Conservation (phyloP, 495 filamentous ascomycete species). For the Daldinia grandis region DNA sequence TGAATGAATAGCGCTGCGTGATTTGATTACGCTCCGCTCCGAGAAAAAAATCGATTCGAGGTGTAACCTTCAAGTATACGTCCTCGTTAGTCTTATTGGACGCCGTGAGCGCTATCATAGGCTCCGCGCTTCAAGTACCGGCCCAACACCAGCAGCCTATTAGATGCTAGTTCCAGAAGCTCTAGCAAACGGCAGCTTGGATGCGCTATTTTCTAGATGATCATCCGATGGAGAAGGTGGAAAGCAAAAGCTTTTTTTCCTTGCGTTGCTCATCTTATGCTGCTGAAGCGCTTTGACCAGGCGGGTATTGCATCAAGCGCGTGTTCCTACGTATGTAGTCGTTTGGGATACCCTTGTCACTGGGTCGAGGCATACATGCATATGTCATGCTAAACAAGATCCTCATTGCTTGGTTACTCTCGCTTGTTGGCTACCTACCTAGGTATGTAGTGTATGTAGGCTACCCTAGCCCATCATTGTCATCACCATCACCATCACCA, state of each 20-base stretch:
- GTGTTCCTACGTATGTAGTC: slow-evolving; percentile 16
- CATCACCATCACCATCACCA: not conserved
- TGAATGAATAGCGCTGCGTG: not conserved
- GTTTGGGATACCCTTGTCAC: slow-evolving; percentile 24
- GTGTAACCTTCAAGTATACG: not conserved
- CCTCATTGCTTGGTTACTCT: slow-evolving; percentile 10
- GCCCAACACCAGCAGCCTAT: slow-evolving; percentile 12
- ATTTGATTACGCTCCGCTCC: not conserved
- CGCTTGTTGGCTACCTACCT: not conserved
- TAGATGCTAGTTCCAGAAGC: slow-evolving; percentile 12
- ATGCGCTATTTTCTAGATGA: slow-evolving; percentile 29
- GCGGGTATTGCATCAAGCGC: slow-evolving; percentile 14
- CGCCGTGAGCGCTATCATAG: slow-evolving; percentile 4
- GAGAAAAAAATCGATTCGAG: not conserved
- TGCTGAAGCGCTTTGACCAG: slow-evolving; percentile 21
- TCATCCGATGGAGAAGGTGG: slow-evolving; percentile 25
- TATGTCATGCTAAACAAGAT: slow-evolving; percentile 29
- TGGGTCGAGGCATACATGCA: not conserved
- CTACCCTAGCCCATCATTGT: slow-evolving; percentile 8
- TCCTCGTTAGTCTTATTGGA: slow-evolving; percentile 9
- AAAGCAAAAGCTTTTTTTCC: slow-evolving; percentile 20
- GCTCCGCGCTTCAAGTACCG: slow-evolving; percentile 18
- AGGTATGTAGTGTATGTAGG: no score
- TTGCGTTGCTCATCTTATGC: slow-evolving; percentile 4
- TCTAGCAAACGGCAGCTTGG: slow-evolving; percentile 15